These are phyloP conservation scores for Bondarzewia mesenterica DNA, from an alignment of 1,284 basidiomycete genomes.

Conservation along the genomic window DNA sequence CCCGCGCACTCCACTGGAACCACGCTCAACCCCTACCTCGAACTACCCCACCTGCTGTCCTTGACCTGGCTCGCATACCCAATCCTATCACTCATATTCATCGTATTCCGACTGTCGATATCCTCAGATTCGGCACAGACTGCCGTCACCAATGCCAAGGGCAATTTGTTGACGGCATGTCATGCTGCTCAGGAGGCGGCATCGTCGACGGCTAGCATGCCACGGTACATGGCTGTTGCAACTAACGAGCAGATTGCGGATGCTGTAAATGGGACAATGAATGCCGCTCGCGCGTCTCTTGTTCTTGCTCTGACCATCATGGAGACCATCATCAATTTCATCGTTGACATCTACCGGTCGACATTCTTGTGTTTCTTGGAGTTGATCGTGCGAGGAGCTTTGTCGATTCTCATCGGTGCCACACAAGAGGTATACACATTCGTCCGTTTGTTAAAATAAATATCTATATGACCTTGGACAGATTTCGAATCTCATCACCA, in stretches of 20 bases:
- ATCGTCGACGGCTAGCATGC: slow-evolving; percentile 75
- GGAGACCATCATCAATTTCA: slow-evolving; percentile 85
- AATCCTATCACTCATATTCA: slow-evolving; percentile 80
- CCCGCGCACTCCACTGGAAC: slow-evolving; percentile 26
- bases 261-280: slow-evolving; percentile 72
- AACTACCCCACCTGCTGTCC: slow-evolving; percentile 74
- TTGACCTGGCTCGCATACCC: slow-evolving; percentile 82
- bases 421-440: slow-evolving; percentile 59
- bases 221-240: slow-evolving; percentile 78
- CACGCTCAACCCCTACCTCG: slow-evolving; percentile 73
- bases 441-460: slow-evolving; percentile 8
- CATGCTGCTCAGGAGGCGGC: slow-evolving; percentile 78
- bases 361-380: slow-evolving; percentile 91
- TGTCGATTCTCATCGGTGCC: slow-evolving; percentile 75
- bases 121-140: slow-evolving; percentile 66
- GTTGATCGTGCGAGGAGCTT: slow-evolving; percentile 75
- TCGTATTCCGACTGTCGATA: slow-evolving; percentile 73
- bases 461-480: slow-evolving; percentile 25
- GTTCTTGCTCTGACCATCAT: slow-evolving; percentile 72
- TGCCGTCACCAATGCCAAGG: slow-evolving; percentile 62
- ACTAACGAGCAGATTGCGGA: slow-evolving; percentile 75
- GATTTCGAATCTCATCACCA: slow-evolving; percentile 64
- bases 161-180: slow-evolving; percentile 71
- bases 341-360: slow-evolving; percentile 87
- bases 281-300: slow-evolving; percentile 67